Conservation (phyloP, 768 basidiomycete species). For the Mycena rebaudengoi region DNA sequence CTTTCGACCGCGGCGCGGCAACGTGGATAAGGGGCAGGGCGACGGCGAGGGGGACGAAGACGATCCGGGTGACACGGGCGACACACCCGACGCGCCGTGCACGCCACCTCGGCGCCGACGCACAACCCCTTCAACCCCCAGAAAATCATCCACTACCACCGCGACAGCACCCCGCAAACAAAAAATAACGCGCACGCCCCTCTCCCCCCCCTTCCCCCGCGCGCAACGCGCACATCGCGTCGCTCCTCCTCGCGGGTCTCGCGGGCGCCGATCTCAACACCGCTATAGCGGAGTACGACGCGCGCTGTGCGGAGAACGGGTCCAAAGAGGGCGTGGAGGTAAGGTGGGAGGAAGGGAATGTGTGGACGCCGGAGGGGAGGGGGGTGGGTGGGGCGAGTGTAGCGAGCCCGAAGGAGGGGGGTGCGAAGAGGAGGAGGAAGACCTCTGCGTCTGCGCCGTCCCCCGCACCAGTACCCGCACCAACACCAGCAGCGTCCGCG, state of each 20-base stretch:
- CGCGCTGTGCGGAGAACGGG: neutral
- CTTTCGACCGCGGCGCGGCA: conserved; percentile 9
- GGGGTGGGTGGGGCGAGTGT: no score
- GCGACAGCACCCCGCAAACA: conserved; percentile 31
- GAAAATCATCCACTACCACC: neutral
- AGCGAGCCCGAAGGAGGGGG: neutral
- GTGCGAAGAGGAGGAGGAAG: neutral
- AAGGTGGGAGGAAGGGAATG: conserved; percentile 8
- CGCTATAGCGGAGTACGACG: conserved; percentile 55
- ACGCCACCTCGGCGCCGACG: no score
- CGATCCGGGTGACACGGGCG: no score
- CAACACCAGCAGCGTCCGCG: neutral
- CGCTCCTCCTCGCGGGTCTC: conserved; percentile 56
- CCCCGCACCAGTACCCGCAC: neutral
- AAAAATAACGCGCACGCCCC: conserved; percentile 15
- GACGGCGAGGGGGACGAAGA: conserved; percentile 33
- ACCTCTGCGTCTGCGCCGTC: neutral
- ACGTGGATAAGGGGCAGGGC: conserved; percentile 43
- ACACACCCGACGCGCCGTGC: no score
- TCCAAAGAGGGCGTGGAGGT: conserved; percentile 9
- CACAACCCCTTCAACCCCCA: no score
- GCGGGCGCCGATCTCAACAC: conserved; percentile 51
- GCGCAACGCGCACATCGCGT: conserved; percentile 59
- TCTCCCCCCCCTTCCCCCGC: conserved; percentile 49
- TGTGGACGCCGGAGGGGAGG: conserved; percentile 19